Conservation (phyloP, 306 rosid species). For the Mimosa bimucronata region DNA sequence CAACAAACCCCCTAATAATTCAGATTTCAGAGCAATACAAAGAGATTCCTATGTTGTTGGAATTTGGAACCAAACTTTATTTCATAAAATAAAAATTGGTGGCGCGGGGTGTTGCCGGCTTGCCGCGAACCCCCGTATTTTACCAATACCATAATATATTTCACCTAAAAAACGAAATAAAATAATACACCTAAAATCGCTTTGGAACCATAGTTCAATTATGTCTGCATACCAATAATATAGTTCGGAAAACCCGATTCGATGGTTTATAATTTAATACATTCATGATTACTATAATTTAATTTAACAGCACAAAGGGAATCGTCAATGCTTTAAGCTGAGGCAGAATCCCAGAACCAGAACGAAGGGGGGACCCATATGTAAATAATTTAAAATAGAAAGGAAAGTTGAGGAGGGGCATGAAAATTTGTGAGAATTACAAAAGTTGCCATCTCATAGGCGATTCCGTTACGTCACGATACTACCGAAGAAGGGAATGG, state of each 20-base stretch:
- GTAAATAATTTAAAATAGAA: neutral
- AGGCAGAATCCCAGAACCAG: neutral
- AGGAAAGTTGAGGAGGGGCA: neutral
- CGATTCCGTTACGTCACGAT: slow-evolving; percentile 61
- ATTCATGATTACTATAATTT: neutral
- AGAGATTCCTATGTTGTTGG: slow-evolving; percentile 16
- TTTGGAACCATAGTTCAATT: neutral
- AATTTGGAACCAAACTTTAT: slow-evolving; percentile 17
- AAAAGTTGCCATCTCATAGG: slow-evolving; percentile 22
- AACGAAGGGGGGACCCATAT: neutral
- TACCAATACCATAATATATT: neutral
- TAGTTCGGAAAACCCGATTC: neutral
- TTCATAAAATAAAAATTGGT: neutral
- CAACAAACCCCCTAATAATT: slow-evolving; percentile 20
- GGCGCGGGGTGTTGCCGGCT: slow-evolving; percentile 16
- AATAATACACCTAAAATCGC: neutral
- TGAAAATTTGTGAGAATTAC: neutral
- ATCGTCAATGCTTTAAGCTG: neutral
- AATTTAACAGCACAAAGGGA: neutral
- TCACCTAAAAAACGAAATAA: neutral
- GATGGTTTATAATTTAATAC: neutral
- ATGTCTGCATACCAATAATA: neutral
- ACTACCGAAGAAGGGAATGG: slow-evolving; percentile 26
- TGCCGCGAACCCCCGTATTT: neutral
- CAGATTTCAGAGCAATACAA: neutral